A percentile compares a stretch with the other conserved stretches of the same genome.
These are phyloP conservation scores for Coleophoma crateriformis DNA, from an alignment of 2,329 filamentous ascomycete genomes.

Conservation along the genomic window DNA sequence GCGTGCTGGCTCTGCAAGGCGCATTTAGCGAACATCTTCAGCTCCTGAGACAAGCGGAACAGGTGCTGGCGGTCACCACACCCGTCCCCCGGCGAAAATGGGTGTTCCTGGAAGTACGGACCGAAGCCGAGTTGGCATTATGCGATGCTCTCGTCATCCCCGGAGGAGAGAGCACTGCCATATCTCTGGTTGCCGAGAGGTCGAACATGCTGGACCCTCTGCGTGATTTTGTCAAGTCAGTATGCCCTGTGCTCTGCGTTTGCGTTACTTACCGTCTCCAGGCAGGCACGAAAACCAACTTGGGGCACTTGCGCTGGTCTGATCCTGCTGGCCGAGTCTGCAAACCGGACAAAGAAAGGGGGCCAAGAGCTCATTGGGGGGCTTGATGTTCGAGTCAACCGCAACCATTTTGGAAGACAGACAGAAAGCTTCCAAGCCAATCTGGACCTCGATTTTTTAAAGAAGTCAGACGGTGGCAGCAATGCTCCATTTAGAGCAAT, in stretches of 20 bases:
- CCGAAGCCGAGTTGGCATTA: constrained; percentile 57
- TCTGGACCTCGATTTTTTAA: constrained; percentile 67
- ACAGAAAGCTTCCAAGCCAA: constrained; percentile 83
- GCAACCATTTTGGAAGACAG: constrained; percentile 94
- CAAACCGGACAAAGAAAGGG: constrained; percentile 82
- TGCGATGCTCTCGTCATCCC: constrained; percentile 88
- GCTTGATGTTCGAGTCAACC: constrained; percentile 81
- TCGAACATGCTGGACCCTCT: constrained; percentile 79
- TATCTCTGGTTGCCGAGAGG: constrained; percentile 79
- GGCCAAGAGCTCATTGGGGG: constrained; percentile 93
- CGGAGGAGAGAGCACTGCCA: constrained; percentile 91
- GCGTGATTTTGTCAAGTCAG: constrained; percentile 84
- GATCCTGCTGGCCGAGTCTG: constrained; percentile 82
- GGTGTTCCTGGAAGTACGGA: constrained; percentile 74
- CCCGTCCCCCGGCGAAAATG: constrained; percentile 7
- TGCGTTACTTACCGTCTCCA: constrained; percentile 26
- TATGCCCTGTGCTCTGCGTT: constrained; percentile 8
- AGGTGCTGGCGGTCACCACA: constrained; percentile 31
- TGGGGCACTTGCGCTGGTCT: constrained; percentile 97
- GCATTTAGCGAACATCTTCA: constrained; percentile 86
- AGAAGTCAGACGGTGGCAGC: constrained; percentile 17
- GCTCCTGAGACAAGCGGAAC: constrained; percentile 64
- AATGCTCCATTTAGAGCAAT: constrained; percentile 68
- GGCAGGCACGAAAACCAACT: constrained; percentile 70
- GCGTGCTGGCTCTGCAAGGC: constrained; percentile 76